Conservation (phyloP, 2,329 filamentous ascomycete genomes). For the Escovopsis sp. region DNA sequence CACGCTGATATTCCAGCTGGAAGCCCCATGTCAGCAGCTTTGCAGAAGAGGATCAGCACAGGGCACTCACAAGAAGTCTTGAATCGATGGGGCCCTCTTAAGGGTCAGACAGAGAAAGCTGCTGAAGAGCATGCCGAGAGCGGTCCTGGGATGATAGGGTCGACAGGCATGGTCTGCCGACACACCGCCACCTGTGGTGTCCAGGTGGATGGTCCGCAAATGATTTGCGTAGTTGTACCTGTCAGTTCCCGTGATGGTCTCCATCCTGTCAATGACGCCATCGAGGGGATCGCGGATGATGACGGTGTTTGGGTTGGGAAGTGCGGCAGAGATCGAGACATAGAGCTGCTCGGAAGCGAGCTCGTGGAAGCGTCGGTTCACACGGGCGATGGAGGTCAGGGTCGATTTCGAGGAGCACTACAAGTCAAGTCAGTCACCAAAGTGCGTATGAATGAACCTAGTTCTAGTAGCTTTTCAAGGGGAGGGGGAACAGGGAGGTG, state of each 20-base stretch:
- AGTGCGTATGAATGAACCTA: not conserved
- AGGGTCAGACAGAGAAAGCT: constrained; percentile 41
- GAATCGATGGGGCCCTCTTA: constrained; percentile 37
- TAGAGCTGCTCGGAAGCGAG: constrained; percentile 44
- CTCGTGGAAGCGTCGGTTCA: constrained; percentile 41
- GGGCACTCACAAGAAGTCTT: constrained; percentile 37
- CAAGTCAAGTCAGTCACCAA: constrained; percentile 3
- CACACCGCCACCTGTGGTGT: constrained; percentile 35
- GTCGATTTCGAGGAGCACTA: constrained; percentile 36
- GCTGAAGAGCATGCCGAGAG: constrained; percentile 49
- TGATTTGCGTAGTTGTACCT: constrained; percentile 48
- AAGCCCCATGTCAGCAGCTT: not conserved
- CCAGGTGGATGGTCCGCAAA: constrained; percentile 38
- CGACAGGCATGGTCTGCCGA: constrained; percentile 39
- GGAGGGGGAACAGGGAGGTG: not conserved
- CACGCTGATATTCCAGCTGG: constrained; percentile 48
- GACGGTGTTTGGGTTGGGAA: constrained; percentile 42
- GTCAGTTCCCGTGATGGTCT: constrained; percentile 47
- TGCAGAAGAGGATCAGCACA: not conserved
- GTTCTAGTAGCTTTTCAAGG: no score
- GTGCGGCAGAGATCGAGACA: constrained; percentile 43
- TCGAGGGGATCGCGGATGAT: constrained; percentile 38
- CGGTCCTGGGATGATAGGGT: constrained; percentile 36
- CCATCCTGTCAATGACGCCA: constrained; percentile 39
- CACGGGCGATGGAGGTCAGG: constrained; percentile 42